A percentile compares a stretch with the other conserved stretches of the same genome.
These are phyloP conservation scores for Bassia scoparia DNA, from an alignment of 148 eudicot species.

Conservation along the genomic window DNA sequence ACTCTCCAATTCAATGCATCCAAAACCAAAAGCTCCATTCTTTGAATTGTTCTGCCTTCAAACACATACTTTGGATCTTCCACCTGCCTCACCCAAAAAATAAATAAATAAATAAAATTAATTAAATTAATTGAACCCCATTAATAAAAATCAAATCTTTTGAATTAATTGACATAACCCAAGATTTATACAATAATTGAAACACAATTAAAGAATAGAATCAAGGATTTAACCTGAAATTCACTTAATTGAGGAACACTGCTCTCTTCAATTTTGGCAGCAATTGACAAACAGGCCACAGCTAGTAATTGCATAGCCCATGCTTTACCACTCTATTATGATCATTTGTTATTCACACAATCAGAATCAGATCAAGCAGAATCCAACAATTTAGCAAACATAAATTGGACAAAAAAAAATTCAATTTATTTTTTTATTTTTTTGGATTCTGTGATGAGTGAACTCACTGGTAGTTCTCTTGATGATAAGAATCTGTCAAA, in stretches of 20 bases:
- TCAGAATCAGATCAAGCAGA: background rate
- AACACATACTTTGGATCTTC: slow-evolving; percentile 62
- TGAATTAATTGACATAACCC: background rate
- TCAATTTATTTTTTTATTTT: too few species aligned
- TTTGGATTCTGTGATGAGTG: background rate
- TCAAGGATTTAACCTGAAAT: slow-evolving; percentile 62
- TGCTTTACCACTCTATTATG: slow-evolving; percentile 43
- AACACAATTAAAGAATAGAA: background rate
- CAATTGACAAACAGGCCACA: slow-evolving; percentile 84
- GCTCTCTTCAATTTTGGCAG: slow-evolving; percentile 73
- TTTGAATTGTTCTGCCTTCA: slow-evolving; percentile 73
- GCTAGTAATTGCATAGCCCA: slow-evolving; percentile 81
- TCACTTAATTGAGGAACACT: slow-evolving; percentile 42
- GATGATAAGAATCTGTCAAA: slow-evolving; percentile 72
- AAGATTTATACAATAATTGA: background rate
- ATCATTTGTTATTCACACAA: background rate
- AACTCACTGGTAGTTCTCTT: slow-evolving; percentile 64
- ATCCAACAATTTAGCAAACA: slow-evolving; percentile 9
- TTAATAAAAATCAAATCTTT: background rate
- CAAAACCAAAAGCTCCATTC: slow-evolving; percentile 81
- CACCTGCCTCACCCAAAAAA: slow-evolving; percentile 40
- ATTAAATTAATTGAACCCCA: background rate
- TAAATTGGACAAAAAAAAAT: background rate
- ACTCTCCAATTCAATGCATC: slow-evolving; percentile 71
- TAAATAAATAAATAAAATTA: too few species aligned